Evolutionary conservation across 2,329 filamentous ascomycete species (phyloP).

Genomic region (Aspergillus fumigatiaffinis): DNA sequence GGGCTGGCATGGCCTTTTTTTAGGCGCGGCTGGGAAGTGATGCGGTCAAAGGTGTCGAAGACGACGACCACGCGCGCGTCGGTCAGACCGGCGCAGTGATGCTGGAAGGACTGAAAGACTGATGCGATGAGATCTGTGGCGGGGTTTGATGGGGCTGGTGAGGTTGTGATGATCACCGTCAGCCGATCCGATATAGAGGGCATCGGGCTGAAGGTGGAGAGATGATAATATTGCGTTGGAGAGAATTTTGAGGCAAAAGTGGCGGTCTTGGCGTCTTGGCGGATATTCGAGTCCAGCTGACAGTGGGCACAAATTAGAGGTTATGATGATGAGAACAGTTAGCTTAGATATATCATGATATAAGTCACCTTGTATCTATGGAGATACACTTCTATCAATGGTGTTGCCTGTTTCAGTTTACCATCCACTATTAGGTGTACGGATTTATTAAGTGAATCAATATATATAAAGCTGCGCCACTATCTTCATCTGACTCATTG

Average conservation of each 20-base stretch:
- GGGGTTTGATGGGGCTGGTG: conserved; percentile 4
- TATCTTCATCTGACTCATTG: too few relatives aligned
- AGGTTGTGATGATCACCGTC: conserved; percentile 9
- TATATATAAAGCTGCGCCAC: too few relatives aligned
- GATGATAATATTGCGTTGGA: background rate
- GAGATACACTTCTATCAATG: background rate
- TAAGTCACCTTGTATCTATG: too few relatives aligned
- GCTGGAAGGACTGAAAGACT: conserved; percentile 3
- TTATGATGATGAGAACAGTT: too few relatives aligned
- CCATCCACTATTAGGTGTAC: too few relatives aligned
- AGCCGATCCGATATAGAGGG: conserved; percentile 1
- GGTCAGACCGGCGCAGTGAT: conserved; percentile 1
- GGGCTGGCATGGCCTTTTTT: conserved; percentile 4
- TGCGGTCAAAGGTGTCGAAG: conserved; percentile 7
- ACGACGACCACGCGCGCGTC: conserved; percentile 6
- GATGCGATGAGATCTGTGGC: conserved; percentile 5
- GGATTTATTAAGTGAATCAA: too few relatives aligned
- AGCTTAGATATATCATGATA: too few relatives aligned
- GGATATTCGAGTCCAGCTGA: background rate
- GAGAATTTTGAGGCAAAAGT: background rate
- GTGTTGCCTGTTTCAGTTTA: too few relatives aligned
- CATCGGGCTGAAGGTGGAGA: background rate
- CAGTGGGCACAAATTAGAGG: too few relatives aligned
- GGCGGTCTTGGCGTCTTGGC: background rate
- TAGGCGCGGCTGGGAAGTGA: background rate